Conservation (phyloP, 805 yeast genomes). For the Yamadazyma akitaensis region DNA sequence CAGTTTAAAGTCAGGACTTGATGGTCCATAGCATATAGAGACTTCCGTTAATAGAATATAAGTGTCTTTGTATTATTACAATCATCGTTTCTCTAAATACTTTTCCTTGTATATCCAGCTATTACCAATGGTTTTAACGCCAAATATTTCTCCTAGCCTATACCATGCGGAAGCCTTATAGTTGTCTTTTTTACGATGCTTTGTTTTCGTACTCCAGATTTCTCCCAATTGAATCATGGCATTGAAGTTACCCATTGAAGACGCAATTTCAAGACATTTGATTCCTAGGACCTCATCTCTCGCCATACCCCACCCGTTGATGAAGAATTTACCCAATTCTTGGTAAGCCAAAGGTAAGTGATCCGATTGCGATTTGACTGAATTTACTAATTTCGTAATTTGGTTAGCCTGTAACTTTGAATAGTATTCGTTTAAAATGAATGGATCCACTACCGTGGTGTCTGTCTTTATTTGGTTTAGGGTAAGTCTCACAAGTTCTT, state of each 20-base stretch:
- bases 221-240: slow-evolving; percentile 70
- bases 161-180: slow-evolving; percentile 67
- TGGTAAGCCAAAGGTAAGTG: slow-evolving; percentile 50
- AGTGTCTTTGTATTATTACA: not conserved
- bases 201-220: slow-evolving; percentile 60
- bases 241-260: slow-evolving; percentile 61
- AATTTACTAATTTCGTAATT: slow-evolving; percentile 24
- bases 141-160: slow-evolving; percentile 60
- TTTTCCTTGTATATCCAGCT: slow-evolving; percentile 75
- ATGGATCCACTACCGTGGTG: slow-evolving; percentile 23
- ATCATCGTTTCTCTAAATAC: slow-evolving; percentile 28
- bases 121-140: slow-evolving; percentile 60
- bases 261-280: slow-evolving; percentile 60
- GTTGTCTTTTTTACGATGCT: slow-evolving; percentile 53
- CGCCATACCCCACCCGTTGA: slow-evolving; percentile 54
- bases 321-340: slow-evolving; percentile 57
- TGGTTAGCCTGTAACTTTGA: slow-evolving; percentile 21
- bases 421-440: slow-evolving; percentile 21
- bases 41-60: not conserved
- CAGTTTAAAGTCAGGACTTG: slow-evolving; percentile 16
- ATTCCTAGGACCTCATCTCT: slow-evolving; percentile 58
- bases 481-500: slow-evolving; percentile 26
- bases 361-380: slow-evolving; percentile 39
- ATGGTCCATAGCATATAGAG: slow-evolving; percentile 8
- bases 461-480: slow-evolving; percentile 22